Base-by-base conservation (phyloP, 495 filamentous ascomycete species). In the Penicillium simplicissimum region DNA sequence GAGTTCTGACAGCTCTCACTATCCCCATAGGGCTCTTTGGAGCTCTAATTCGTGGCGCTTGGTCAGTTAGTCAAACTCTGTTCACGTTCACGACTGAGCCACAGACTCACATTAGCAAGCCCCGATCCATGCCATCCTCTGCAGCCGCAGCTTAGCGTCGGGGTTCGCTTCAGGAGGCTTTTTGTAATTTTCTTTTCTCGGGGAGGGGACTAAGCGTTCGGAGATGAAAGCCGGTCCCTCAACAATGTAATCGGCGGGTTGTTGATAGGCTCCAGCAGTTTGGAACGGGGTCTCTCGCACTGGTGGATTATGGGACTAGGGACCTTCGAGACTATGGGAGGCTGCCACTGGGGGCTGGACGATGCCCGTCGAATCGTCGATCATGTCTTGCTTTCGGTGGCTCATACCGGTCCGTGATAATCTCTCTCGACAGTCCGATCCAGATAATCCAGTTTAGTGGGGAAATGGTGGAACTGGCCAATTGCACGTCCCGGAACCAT, bases 1-100 rank as follows among this genome's bases (percentile, higher is more conserved):
- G 36, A 49, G 25, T 59, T 65, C 59, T 64, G 65, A 67, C 59
- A 65, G 61, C 65, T 65, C 64, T 38, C 58, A 63, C 57, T 34
- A 48, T 31, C 45, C 37, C 37, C 19, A 47, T 28, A 35, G 36
- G 19, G 33, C 34, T 40, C 28, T 25, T 52, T 19, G 21, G 7
- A 3, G 40, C 34, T 33, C 37, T 60, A 48, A 66, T 66, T 60
- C 48, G 57, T 25, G 49, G 53, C 33, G 33, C 35, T 42, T 23
- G 33, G 37, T 55, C 28, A 15, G 19, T 60, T 52, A 33, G 37
- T 4, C n/a, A 49, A 63, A 60, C 57, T 59, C 38, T 57, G 57
- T 35, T 52, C 25, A 8, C 11, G 23, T 34, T 36, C 37, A 35
- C n/a, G 48, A 38, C 45, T 57, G 54, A 57, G 52, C 52, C 52